Percentiles rank a stretch among this genome's conserved stretches.
Conservation (phyloP, 192 early-diverging fungal species). For the Backusella morwellensis region DNA sequence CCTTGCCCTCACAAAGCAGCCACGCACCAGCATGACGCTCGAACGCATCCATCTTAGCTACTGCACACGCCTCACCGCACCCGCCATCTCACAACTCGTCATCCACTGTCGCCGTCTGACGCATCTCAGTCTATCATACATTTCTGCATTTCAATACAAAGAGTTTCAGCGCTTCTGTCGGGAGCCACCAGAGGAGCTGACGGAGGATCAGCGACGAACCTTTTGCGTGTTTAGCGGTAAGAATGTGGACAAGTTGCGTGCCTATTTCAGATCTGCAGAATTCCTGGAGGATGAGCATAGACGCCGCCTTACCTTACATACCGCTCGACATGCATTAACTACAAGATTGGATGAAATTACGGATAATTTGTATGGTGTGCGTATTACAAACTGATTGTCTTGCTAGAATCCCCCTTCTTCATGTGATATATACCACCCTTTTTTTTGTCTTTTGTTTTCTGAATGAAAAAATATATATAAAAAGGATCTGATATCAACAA, state of each 20-base stretch:
- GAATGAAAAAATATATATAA: too few species aligned
- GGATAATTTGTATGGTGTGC: not conserved
- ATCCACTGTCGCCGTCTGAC: conserved; percentile 48
- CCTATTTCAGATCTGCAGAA: conserved; percentile 30
- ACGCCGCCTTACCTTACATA: not conserved
- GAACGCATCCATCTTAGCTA: conserved; percentile 57
- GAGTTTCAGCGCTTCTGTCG: conserved; percentile 52
- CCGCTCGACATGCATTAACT: not conserved
- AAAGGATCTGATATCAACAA: too few species aligned
- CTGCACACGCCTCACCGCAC: conserved; percentile 45
- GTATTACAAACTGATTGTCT: not conserved
- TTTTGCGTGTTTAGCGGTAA: conserved; percentile 63
- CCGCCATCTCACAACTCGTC: conserved; percentile 45
- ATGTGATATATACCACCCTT: not conserved
- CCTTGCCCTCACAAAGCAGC: conserved; percentile 43
- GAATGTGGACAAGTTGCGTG: conserved; percentile 49
- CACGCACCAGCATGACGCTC: conserved; percentile 40
- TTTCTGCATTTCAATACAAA: conserved; percentile 47
- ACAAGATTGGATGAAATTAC: conserved; percentile 9
- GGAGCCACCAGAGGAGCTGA: conserved; percentile 51
- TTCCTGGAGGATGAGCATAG: not conserved
- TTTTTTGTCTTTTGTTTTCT: not conserved
- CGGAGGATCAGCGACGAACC: conserved; percentile 45
- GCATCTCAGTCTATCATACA: conserved; percentile 52
- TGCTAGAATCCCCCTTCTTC: too few species aligned